Conservation (phyloP, 495 filamentous ascomycete genomes). For the Cercophora samala region DNA sequence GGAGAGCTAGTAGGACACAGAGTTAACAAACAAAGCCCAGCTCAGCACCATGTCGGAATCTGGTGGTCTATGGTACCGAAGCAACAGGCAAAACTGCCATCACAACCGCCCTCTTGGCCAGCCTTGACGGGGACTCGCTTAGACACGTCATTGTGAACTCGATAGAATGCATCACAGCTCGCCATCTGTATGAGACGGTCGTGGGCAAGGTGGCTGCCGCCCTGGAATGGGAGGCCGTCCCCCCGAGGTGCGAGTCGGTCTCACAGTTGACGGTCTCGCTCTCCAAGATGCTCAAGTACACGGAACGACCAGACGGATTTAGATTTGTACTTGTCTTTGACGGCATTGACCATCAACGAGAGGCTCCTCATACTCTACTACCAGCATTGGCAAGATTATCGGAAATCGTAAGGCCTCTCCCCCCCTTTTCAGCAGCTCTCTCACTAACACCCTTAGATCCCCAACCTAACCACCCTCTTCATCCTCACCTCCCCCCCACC, state of each 20-base stretch:
- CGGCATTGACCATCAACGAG: constrained; percentile 83
- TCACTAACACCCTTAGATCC: constrained; percentile 57
- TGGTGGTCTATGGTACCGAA: constrained; percentile 82
- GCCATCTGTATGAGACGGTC: constrained; percentile 77
- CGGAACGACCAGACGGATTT: constrained; percentile 32
- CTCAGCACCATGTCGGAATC: constrained; percentile 49
- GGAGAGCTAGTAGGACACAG: background rate
- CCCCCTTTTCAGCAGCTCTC: background rate
- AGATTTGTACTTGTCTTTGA: constrained; percentile 82
- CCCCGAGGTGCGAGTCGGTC: constrained; percentile 68
- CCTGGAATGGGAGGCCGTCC: constrained; percentile 43
- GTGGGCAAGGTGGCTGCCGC: constrained; percentile 52
- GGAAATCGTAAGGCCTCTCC: constrained; percentile 31
- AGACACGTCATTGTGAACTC: constrained; percentile 72
- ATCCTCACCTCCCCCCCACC: constrained; percentile 71
- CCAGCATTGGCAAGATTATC: constrained; percentile 52
- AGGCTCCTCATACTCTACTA: constrained; percentile 74
- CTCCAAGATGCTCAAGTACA: constrained; percentile 52
- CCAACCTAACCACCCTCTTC: constrained; percentile 72
- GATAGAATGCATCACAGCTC: constrained; percentile 81
- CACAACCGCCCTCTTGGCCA: constrained; percentile 56
- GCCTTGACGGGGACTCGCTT: constrained; percentile 31
- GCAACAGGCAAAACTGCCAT: constrained; percentile 88
- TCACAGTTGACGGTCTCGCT: constrained; percentile 70
- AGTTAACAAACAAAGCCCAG: constrained; percentile 32